Conservation (phyloP, 306 rosid genomes). For the Malus sieversii region DNA sequence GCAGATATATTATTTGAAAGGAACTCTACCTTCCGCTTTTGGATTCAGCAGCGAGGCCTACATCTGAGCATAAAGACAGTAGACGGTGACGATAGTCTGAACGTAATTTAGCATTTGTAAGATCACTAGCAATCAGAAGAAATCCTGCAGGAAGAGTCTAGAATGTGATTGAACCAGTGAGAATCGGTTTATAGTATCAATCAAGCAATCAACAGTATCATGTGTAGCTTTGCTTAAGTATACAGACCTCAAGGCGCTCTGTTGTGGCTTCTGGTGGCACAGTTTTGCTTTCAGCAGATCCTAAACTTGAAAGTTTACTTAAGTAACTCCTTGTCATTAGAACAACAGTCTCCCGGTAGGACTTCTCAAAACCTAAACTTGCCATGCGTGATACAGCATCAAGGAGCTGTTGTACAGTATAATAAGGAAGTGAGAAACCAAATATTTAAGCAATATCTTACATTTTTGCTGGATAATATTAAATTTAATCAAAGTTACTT, state of each 20-base stretch:
- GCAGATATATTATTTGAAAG: constrained; percentile 2
- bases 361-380: constrained; percentile 96
- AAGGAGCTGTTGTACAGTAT: constrained; percentile 62
- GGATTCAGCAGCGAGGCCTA: constrained; percentile 98
- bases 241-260: constrained; percentile 88
- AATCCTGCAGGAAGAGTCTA: constrained; percentile 99
- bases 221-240: constrained; percentile 15
- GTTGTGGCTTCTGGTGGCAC: constrained; percentile 84
- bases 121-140: constrained; percentile 73
- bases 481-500: background rate
- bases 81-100: constrained; percentile 87
- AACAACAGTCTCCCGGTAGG: constrained; percentile 96
- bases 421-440: constrained; percentile 16
- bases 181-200: constrained; percentile 41
- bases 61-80: constrained; percentile 92
- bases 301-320: constrained; percentile 75
- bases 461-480: background rate
- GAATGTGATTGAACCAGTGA: constrained; percentile 89
- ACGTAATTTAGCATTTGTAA: constrained; percentile 56
- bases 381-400: constrained; percentile 96
- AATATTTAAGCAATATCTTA: constrained; percentile 14
- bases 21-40: constrained; percentile 83
- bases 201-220: constrained; percentile 34
- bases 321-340: constrained; percentile 95
- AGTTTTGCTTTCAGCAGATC: constrained; percentile 89